Conservation (phyloP, 2,329 filamentous ascomycete species). For the Trichophyton verrucosum region DNA sequence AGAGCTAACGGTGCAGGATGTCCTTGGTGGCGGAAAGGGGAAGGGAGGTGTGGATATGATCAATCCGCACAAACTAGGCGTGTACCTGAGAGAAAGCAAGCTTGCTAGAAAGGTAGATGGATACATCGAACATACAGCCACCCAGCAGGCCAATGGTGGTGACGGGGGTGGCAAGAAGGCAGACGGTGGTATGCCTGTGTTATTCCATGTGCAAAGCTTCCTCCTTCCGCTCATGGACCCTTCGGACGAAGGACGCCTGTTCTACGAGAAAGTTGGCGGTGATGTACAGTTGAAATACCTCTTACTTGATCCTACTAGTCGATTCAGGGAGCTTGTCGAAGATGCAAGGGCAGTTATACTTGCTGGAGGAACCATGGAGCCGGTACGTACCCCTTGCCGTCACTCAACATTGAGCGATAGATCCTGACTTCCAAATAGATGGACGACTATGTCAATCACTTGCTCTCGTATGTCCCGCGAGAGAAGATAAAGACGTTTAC, state of each 20-base stretch:
- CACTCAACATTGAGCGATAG: no score
- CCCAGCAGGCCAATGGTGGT: conserved; percentile 5
- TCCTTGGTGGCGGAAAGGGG: conserved; percentile 57
- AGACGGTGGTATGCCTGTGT: conserved; percentile 36
- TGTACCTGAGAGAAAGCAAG: conserved; percentile 84
- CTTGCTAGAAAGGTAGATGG: conserved; percentile 89
- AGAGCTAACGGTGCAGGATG: conserved; percentile 54
- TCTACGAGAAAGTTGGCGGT: conserved; percentile 39
- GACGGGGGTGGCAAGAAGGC: conserved; percentile 8
- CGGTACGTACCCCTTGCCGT: conserved; percentile 33
- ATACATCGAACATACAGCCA: conserved; percentile 52
- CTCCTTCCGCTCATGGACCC: conserved; percentile 76
- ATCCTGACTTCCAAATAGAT: conserved; percentile 39
- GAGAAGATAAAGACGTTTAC: conserved; percentile 65
- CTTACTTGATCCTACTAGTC: conserved; percentile 78
- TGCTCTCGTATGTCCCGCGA: conserved; percentile 62
- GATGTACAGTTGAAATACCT: conserved; percentile 63
- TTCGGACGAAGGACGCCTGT: conserved; percentile 52
- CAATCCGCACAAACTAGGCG: conserved; percentile 77
- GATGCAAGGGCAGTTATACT: conserved; percentile 77
- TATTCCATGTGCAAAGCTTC: conserved; percentile 56
- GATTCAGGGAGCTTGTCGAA: conserved; percentile 78
- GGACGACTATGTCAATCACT: conserved; percentile 71
- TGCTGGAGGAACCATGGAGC: conserved; percentile 94
- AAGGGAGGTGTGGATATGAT: conserved; percentile 70